phyloP scores from a whole-genome alignment of 495 filamentous ascomycete genomes.

The Podospora australis region DNA sequence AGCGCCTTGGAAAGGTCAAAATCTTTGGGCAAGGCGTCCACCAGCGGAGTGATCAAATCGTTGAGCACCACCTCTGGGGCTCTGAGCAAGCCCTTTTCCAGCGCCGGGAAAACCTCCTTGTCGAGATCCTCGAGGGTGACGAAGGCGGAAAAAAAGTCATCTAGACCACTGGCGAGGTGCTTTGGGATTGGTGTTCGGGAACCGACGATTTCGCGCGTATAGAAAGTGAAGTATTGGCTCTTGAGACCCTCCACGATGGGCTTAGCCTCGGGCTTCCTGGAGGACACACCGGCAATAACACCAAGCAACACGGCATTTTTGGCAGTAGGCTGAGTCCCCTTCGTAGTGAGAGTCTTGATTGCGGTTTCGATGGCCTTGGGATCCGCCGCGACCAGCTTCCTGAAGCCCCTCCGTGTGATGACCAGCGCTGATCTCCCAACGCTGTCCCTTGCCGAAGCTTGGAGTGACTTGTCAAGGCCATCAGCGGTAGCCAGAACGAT shows the following conservation, averaged over 20 bases:
- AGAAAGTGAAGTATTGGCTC: conserved; percentile 68
- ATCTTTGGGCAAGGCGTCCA: conserved; percentile 59
- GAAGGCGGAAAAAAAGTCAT: conserved; percentile 78
- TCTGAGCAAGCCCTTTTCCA: conserved; percentile 83
- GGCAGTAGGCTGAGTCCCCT: conserved; percentile 51
- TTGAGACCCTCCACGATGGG: conserved; percentile 57
- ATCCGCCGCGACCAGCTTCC: conserved; percentile 59
- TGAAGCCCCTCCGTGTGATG: conserved; percentile 65
- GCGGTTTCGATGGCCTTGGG: conserved; percentile 54
- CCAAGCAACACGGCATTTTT: conserved; percentile 75
- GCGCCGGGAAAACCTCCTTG: conserved; percentile 66
- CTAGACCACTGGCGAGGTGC: conserved; percentile 65
- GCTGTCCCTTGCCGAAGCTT: conserved; percentile 48
- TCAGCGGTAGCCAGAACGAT: conserved; percentile 56
- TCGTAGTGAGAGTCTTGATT: conserved; percentile 59
- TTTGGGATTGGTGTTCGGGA: conserved; percentile 63
- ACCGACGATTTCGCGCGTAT: conserved; percentile 74
- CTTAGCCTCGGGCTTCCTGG: conserved; percentile 54
- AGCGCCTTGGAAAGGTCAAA: conserved; percentile 75
- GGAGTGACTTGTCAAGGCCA: conserved; percentile 70
- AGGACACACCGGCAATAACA: conserved; percentile 77
- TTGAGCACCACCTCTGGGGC: conserved; percentile 84
- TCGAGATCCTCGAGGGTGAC: conserved; percentile 67
- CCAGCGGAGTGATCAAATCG: conserved; percentile 63
- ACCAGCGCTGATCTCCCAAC: conserved; percentile 62